Evolutionary conservation across 495 filamentous ascomycete species (phyloP).

Genomic region (Achaetomiella virescens): DNA sequence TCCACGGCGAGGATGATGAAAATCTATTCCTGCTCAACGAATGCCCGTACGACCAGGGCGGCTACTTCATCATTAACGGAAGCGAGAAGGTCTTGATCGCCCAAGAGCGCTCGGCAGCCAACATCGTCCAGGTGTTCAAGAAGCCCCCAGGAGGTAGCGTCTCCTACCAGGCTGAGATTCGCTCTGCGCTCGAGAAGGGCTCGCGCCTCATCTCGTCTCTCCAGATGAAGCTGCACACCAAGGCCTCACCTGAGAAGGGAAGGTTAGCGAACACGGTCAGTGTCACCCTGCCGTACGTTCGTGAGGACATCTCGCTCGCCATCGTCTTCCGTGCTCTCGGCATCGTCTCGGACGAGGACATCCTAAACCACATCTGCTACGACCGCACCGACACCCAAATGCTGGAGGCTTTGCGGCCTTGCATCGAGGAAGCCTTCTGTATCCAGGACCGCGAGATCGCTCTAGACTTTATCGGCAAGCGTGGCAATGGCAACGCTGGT

Average conservation of each 20-base stretch:
- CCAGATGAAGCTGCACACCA: conserved; percentile 78
- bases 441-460: conserved; percentile 96
- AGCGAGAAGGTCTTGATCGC: conserved; percentile 98
- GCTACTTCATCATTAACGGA: conserved; percentile 99
- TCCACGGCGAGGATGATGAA: conserved; percentile 73
- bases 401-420: conserved; percentile 94
- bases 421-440: conserved; percentile 90
- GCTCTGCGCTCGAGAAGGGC: conserved; percentile 93
- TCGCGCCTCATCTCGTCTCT: conserved; percentile 87
- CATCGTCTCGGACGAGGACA: conserved; percentile 96
- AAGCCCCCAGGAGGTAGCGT: conserved; percentile 83
- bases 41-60: conserved; percentile 95
- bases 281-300: conserved; percentile 86
- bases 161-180: conserved; percentile 89
- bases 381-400: conserved; percentile 91
- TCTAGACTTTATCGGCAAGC: conserved; percentile 90
- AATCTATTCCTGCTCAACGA: conserved; percentile 82
- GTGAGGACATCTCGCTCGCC: conserved; percentile 84
- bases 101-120: conserved; percentile 93
- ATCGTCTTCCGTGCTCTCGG: conserved; percentile 94
- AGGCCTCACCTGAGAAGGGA: conserved; percentile 70
- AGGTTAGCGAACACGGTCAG: conserved; percentile 81
- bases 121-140: conserved; percentile 98
- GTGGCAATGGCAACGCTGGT: conserved; percentile 57
- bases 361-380: conserved; percentile 94